Evolutionary conservation across 208 protist genomes (phyloP).

Genomic region (Trypanosomatidae sp.): DNA sequence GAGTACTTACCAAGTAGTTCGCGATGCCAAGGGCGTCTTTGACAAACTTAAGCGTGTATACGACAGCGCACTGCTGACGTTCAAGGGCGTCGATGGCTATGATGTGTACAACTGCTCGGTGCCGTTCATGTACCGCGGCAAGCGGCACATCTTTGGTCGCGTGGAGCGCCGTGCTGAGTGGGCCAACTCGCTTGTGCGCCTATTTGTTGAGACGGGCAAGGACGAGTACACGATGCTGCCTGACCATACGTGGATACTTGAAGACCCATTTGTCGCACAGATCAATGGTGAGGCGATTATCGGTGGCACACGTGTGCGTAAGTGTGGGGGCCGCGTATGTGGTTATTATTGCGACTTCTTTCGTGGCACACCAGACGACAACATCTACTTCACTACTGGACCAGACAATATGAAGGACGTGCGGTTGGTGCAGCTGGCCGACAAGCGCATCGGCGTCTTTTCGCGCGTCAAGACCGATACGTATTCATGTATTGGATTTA

Average conservation of each 20-base stretch:
- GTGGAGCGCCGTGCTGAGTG: slow-evolving; percentile 27
- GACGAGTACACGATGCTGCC: slow-evolving; percentile 34
- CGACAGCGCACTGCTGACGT: slow-evolving; percentile 25
- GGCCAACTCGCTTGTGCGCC: slow-evolving; percentile 25
- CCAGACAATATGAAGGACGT: slow-evolving; percentile 52
- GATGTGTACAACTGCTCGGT: slow-evolving; percentile 56
- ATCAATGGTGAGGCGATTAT: slow-evolving; percentile 32
- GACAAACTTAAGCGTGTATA: slow-evolving; percentile 18
- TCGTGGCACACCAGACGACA: slow-evolving; percentile 18
- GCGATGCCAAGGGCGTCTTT: slow-evolving; percentile 19
- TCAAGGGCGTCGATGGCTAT: slow-evolving; percentile 31
- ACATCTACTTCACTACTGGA: slow-evolving; percentile 27
- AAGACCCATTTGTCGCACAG: slow-evolving; percentile 31
- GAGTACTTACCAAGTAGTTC: slow-evolving; percentile 15
- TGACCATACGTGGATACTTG: slow-evolving; percentile 22
- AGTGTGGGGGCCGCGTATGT: slow-evolving; percentile 13
- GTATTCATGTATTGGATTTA: slow-evolving; percentile 41
- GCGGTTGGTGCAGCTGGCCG: slow-evolving; percentile 19
- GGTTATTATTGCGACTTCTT: slow-evolving; percentile 49
- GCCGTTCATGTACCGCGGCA: slow-evolving; percentile 30
- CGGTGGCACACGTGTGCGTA: slow-evolving; percentile 33
- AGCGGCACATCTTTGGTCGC: slow-evolving; percentile 32
- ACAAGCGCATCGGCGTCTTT: slow-evolving; percentile 43
- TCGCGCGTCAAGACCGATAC: slow-evolving; percentile 33
- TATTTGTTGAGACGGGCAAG: slow-evolving; percentile 40